Evolutionary conservation across 371 early-diverging fungal genomes (phyloP), one percentile per base, ranked within the genome.

Genomic region (Mortierella sp.): DNA sequence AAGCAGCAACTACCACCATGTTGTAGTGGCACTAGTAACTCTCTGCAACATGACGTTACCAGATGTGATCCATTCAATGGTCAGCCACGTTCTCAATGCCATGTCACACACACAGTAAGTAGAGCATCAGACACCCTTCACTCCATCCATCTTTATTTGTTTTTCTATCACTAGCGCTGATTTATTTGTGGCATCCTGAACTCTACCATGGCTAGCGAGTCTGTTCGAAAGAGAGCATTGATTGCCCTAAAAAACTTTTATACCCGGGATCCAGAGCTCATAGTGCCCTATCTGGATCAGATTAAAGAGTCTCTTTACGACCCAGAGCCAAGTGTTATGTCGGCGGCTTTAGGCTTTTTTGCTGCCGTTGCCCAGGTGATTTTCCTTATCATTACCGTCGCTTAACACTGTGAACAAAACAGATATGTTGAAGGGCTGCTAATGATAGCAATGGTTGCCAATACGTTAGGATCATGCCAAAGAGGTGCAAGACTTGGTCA

Each of bases 291-390:
- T 67, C 70, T 81, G 2, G 63, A 72, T 55, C 76, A 73, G 57
- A 66, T 81, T 24, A 75, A 66, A 60, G 61, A 61, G 47, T 58
- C 68, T 11, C 81, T 81, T 24, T 69, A 62, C 37, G 81, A 81
- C 30, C 66, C 72, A 1, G 81, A 81, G 45, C 81, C 81, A 40
- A 81, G 81, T 20, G 81, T 81, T 67, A 81, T 81, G 81, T 81
- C 81, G 8, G 81, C 81, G 4, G 76, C 81, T 9, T 72, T 81
- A 16, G 81, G 81, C 1, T 49, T 81, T 5, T 72, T 81, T 60
- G 72, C 66, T 1, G 39, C 51, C 18, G 72, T 63, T 37, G 81
- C 70, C 43, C 72, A 81, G 54, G 80, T 79, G 64, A 9, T 24
- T 37, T 24, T 40, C 43, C 4, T 40, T 40, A 40, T 40, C 14